A percentile compares a stretch with the other conserved stretches of the same genome.
phyloP scores from a whole-genome alignment of 805 yeast species.

The Lipomyces kockii region DNA sequence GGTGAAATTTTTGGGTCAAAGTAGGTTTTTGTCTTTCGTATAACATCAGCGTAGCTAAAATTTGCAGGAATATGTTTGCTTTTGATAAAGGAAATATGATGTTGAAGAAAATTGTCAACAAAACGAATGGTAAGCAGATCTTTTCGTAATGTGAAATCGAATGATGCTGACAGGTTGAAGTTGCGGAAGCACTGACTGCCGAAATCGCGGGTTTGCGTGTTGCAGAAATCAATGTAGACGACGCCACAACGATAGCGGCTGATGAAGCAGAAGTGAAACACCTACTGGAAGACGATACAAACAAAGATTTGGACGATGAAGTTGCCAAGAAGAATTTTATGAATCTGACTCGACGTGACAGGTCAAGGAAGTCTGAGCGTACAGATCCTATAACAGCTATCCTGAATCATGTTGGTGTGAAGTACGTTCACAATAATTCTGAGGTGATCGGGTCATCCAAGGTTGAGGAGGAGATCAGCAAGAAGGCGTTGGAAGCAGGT shows the following conservation, averaged over 20 bases:
- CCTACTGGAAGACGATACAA: not conserved
- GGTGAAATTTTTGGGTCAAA: conserved; percentile 31
- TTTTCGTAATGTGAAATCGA: not conserved
- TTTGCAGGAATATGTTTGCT: conserved; percentile 19
- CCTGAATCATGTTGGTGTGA: conserved; percentile 28
- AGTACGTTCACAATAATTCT: conserved; percentile 28
- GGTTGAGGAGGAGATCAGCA: conserved; percentile 19
- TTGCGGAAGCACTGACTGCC: conserved; percentile 27
- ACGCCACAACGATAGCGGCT: not conserved
- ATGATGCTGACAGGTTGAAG: not conserved
- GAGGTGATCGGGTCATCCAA: conserved; percentile 28
- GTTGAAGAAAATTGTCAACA: conserved; percentile 22
- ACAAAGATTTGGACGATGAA: not conserved
- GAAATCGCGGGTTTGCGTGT: conserved; percentile 13
- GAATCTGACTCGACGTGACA: not conserved
- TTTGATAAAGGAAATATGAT: conserved; percentile 4
- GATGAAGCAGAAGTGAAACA: not conserved
- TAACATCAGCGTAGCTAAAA: not conserved
- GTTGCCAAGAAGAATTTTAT: not conserved
- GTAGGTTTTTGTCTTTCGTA: not conserved
- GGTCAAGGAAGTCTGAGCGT: not conserved
- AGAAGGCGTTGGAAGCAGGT: conserved; percentile 10
- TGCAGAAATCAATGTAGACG: conserved; percentile 13
- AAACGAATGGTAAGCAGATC: conserved; percentile 17
- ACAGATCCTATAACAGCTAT: conserved; percentile 33